Conservation (phyloP, 2,329 filamentous ascomycete genomes). For the Cladosporium austrohemisphaericum region DNA sequence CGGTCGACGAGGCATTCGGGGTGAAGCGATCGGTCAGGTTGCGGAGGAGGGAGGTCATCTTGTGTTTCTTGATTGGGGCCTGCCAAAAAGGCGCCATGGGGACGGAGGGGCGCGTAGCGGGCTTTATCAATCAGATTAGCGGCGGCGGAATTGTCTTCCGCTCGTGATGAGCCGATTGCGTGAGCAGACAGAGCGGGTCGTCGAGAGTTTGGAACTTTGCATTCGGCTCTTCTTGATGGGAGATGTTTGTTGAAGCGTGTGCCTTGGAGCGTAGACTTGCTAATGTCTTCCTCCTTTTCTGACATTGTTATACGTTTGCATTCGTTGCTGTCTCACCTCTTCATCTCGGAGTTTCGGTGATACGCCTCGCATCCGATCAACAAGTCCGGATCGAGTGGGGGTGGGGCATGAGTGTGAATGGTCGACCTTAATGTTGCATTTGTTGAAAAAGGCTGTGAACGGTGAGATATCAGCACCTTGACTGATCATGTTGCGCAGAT, state of each 20-base stretch:
- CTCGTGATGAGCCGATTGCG: too few relatives aligned
- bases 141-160: conserved; percentile 7
- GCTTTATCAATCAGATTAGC: conserved; percentile 11
- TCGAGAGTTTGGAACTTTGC: too few relatives aligned
- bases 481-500: too few relatives aligned
- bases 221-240: too few relatives aligned
- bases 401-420: too few relatives aligned
- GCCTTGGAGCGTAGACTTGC: too few relatives aligned
- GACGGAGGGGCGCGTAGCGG: conserved; percentile 3
- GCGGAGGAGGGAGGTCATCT: conserved; percentile 27
- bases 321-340: neutral
- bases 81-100: conserved; percentile 5
- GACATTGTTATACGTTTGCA: neutral
- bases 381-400: conserved; percentile 6
- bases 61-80: conserved; percentile 14
- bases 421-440: neutral
- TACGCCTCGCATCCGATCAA: neutral
- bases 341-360: conserved; percentile 7
- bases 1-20: conserved; percentile 23
- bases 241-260: too few relatives aligned
- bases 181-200: too few relatives aligned
- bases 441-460: neutral
- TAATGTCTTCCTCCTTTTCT: too few relatives aligned
- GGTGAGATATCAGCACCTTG: neutral
- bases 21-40: conserved; percentile 25